A percentile compares a stretch with the other conserved stretches of the same genome.
Evolutionary conservation across 2,329 filamentous ascomycete species (phyloP).

Genomic region (Ceratocystis cacaofunesta): DNA sequence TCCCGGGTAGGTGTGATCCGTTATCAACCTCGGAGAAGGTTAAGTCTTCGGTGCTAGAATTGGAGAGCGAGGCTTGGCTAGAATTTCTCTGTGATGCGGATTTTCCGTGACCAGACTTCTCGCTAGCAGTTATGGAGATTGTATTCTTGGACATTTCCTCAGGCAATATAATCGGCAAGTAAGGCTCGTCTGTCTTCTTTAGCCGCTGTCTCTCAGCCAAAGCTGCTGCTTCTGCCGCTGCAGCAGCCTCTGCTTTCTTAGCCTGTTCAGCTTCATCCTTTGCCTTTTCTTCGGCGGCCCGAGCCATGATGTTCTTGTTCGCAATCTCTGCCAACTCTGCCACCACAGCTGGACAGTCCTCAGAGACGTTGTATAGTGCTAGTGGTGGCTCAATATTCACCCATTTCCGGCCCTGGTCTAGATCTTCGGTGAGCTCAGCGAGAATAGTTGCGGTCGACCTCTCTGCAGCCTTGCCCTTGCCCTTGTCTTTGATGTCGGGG

Average conservation of each 20-base stretch:
- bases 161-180: slow-evolving; percentile 25
- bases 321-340: slow-evolving; percentile 8
- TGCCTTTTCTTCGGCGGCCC: slow-evolving; percentile 8
- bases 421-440: slow-evolving; percentile 4
- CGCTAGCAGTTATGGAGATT: background rate
- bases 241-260: slow-evolving; percentile 19
- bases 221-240: background rate
- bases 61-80: background rate
- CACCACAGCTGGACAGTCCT: slow-evolving; percentile 7
- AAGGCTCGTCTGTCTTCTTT: slow-evolving; percentile 25
- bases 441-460: background rate
- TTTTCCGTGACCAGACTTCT: background rate
- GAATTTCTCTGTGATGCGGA: background rate
- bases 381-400: slow-evolving; percentile 1
- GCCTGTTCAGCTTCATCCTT: slow-evolving; percentile 19
- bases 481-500: background rate
- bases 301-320: slow-evolving; percentile 5
- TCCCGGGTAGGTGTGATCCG: background rate
- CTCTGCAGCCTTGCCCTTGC: background rate
- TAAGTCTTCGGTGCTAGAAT: background rate
- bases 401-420: slow-evolving; percentile 4
- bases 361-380: background rate
- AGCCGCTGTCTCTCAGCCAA: slow-evolving; percentile 17
- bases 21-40: background rate
- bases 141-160: background rate